These are phyloP conservation scores for Emergomyces pasteurianus DNA, from an alignment of 2,329 filamentous ascomycete species.

Conservation along the genomic window DNA sequence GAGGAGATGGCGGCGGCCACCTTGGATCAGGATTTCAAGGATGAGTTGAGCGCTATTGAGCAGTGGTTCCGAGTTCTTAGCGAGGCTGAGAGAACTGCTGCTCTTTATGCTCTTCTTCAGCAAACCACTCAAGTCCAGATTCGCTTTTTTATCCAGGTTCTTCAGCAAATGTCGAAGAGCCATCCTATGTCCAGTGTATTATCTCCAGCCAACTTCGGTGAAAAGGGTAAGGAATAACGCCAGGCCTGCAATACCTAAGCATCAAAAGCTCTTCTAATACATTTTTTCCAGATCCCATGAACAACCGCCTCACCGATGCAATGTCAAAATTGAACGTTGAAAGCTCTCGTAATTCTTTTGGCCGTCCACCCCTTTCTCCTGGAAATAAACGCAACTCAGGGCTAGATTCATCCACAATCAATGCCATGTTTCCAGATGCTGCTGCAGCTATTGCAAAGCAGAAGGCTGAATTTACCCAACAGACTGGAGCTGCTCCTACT, in stretches of 20 bases:
- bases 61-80: constrained; percentile 98
- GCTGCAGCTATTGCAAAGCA: constrained; percentile 97
- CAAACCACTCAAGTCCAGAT: constrained; percentile 99
- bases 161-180: constrained; percentile 98
- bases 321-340: constrained; percentile 92
- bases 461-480: constrained; percentile 93
- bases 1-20: constrained; percentile 98
- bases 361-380: constrained; percentile 65
- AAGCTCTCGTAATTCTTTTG: constrained; percentile 73
- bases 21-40: constrained; percentile 98
- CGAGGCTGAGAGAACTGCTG: constrained; percentile 90
- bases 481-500: constrained; percentile 76
- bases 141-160: constrained; percentile 95
- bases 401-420: constrained; percentile 87
- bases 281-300: constrained; percentile 71
- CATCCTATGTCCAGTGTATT: constrained; percentile 94
- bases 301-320: constrained; percentile 84
- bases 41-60: constrained; percentile 95
- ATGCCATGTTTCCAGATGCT: constrained; percentile 97
- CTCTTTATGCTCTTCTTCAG: constrained; percentile 87
- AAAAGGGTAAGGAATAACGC: constrained; percentile 57
- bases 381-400: constrained; percentile 83
- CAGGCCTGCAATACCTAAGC: not conserved
- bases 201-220: constrained; percentile 82
- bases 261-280: constrained; percentile 11